Evolutionary conservation across 768 basidiomycete genomes (phyloP).

Genomic region (Leccinum longicurvipes): DNA sequence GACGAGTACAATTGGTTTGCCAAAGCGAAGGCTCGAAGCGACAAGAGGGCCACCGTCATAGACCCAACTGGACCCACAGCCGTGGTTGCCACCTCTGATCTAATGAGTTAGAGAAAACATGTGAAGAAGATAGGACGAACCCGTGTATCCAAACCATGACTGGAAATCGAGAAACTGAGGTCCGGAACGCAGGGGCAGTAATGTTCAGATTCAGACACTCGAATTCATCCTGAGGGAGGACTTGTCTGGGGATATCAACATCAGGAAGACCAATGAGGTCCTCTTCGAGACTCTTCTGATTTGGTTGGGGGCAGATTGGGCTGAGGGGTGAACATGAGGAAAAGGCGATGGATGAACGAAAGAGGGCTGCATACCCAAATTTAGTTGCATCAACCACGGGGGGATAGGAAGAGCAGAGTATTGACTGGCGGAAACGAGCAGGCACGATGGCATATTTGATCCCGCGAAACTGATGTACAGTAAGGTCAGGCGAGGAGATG

Average conservation of each 20-base stretch:
- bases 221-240: constrained; percentile 66
- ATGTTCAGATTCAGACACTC: constrained; percentile 81
- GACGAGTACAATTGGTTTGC: constrained; percentile 68
- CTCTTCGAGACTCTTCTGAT: constrained; percentile 50
- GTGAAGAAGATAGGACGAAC: constrained; percentile 38
- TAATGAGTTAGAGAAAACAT: constrained; percentile 18
- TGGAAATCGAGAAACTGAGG: constrained; percentile 52
- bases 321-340: constrained; percentile 34
- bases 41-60: constrained; percentile 74
- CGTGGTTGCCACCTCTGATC: constrained; percentile 64
- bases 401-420: constrained; percentile 55
- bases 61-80: constrained; percentile 73
- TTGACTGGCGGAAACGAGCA: constrained; percentile 73
- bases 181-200: constrained; percentile 63
- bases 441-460: constrained; percentile 76
- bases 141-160: constrained; percentile 90
- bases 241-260: constrained; percentile 50
- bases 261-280: constrained; percentile 57
- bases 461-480: constrained; percentile 70
- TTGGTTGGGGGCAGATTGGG: constrained; percentile 71
- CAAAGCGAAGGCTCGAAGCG: constrained; percentile 56
- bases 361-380: constrained; percentile 52
- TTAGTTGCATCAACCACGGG: constrained; percentile 58
- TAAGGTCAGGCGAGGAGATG: constrained; percentile 50
- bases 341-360: not conserved